Conservation (phyloP, 148 eudicot species). For the Vaccinium myrtillus region DNA sequence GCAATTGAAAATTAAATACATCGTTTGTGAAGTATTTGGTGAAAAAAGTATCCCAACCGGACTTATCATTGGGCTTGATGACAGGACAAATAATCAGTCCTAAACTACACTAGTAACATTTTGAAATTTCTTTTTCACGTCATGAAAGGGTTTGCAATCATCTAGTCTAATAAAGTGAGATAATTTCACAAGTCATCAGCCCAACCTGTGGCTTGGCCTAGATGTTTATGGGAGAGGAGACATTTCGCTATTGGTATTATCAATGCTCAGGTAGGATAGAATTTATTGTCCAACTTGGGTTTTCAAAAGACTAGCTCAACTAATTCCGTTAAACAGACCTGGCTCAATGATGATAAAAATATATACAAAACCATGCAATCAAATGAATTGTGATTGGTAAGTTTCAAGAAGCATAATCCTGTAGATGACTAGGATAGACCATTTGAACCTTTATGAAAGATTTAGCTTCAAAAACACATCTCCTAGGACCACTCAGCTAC, state of each 20-base stretch:
- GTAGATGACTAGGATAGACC: not conserved
- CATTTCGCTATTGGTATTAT: not conserved
- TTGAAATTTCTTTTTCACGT: not conserved
- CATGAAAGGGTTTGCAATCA: not conserved
- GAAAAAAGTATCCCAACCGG: not conserved
- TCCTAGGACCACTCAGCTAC: not conserved
- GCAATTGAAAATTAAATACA: not conserved
- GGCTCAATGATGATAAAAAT: not conserved
- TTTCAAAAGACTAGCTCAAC: not conserved
- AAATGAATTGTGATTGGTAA: not conserved
- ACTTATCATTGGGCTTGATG: not conserved
- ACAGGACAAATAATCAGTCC: not conserved
- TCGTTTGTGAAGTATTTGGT: not conserved
- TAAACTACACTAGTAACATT: not conserved
- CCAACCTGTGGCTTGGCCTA: not conserved
- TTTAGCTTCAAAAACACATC: not conserved
- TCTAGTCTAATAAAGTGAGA: not conserved
- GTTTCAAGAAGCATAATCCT: not conserved
- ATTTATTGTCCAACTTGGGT: not conserved
- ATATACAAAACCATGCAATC: not conserved
- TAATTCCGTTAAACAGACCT: not conserved
- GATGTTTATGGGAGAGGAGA: not conserved
- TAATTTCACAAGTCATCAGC: not conserved
- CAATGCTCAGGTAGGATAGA: not conserved
- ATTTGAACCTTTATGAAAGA: not conserved